These are phyloP conservation scores for Botrytis paeoniae DNA, from an alignment of 2,329 filamentous ascomycete species.

Conservation along the genomic window DNA sequence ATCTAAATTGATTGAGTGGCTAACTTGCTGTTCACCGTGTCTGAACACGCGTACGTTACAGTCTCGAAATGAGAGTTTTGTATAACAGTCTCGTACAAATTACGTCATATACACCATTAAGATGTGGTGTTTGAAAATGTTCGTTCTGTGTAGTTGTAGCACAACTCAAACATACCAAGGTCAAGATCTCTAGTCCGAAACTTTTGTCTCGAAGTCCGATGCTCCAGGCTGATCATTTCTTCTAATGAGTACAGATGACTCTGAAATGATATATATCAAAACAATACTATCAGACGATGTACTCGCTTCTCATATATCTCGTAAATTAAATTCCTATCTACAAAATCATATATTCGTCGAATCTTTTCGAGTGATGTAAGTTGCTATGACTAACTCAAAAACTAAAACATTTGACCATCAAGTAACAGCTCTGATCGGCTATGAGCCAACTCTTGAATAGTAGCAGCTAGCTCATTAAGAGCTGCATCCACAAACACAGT, in stretches of 20 bases:
- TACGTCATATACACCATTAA: background rate
- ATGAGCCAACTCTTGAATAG: conserved; percentile 27
- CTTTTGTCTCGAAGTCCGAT: background rate
- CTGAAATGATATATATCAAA: background rate
- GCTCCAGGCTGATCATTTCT: background rate
- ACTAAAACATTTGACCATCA: conserved; percentile 19
- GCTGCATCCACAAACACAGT: conserved; percentile 39
- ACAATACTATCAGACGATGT: background rate
- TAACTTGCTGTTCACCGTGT: background rate
- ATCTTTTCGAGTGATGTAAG: background rate
- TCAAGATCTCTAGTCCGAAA: background rate
- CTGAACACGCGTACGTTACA: background rate
- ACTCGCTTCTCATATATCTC: background rate
- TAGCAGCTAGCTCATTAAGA: conserved; percentile 35
- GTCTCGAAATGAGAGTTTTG: background rate
- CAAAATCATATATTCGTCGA: background rate
- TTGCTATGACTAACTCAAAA: background rate
- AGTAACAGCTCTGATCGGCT: conserved; percentile 20
- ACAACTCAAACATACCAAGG: background rate
- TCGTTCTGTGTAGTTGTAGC: background rate
- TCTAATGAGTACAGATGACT: background rate
- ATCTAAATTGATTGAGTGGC: background rate
- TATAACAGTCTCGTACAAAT: background rate
- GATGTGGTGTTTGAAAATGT: background rate
- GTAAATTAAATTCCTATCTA: background rate